Conservation (phyloP, 768 basidiomycete species). For the Clavulina sp. region DNA sequence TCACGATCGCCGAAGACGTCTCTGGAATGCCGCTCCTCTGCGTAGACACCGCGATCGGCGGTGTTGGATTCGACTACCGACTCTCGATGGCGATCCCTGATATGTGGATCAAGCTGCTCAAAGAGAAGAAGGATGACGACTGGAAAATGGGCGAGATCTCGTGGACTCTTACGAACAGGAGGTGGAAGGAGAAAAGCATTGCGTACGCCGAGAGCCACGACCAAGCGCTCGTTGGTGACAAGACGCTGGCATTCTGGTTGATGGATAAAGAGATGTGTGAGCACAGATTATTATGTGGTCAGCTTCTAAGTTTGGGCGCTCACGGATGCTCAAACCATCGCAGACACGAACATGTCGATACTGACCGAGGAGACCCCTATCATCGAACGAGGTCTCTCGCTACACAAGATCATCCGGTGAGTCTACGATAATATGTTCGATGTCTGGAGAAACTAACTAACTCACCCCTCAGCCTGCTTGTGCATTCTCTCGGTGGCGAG, state of each 20-base stretch:
- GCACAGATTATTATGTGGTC: slow-evolving; percentile 14
- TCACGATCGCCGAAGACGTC: slow-evolving; percentile 96
- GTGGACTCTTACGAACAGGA: slow-evolving; percentile 76
- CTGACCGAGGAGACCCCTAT: slow-evolving; percentile 62
- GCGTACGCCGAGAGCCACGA: slow-evolving; percentile 94
- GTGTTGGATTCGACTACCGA: slow-evolving; percentile 95
- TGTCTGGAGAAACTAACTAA: neutral
- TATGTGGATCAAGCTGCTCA: slow-evolving; percentile 99
- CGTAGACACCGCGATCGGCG: slow-evolving; percentile 57
- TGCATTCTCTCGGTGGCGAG: slow-evolving; percentile 88
- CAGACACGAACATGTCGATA: slow-evolving; percentile 92
- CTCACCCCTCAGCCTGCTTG: slow-evolving; percentile 45
- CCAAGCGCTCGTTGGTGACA: slow-evolving; percentile 96
- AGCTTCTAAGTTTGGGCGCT: neutral
- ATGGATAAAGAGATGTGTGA: slow-evolving; percentile 99
- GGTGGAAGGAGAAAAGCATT: slow-evolving; percentile 78
- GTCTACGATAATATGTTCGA: slow-evolving; percentile 9
- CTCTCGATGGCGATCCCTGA: slow-evolving; percentile 97
- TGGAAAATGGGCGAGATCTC: slow-evolving; percentile 84
- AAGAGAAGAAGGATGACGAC: slow-evolving; percentile 69
- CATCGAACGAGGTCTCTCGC: slow-evolving; percentile 72
- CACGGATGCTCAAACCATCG: neutral
- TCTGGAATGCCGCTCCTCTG: slow-evolving; percentile 97
- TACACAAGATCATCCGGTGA: slow-evolving; percentile 97
- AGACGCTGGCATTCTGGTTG: slow-evolving; percentile 96